Conservation (phyloP, 2,329 filamentous ascomycete genomes). For the Samsoniella hepiali region DNA sequence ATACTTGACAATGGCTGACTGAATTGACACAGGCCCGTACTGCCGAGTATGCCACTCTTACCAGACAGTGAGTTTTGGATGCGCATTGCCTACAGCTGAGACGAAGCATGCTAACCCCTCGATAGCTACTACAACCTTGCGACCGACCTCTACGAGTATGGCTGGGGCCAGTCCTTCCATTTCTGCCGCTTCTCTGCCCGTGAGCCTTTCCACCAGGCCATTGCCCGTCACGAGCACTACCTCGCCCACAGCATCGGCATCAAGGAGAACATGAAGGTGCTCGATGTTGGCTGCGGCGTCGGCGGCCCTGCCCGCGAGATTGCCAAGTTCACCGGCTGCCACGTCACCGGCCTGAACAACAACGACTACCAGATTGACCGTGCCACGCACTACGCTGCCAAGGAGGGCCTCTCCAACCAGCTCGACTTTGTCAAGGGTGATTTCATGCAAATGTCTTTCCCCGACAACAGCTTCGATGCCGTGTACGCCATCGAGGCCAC, state of each 20-base stretch:
- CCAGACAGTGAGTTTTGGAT: conserved; percentile 68
- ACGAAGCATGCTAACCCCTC: conserved; percentile 18
- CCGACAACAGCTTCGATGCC: conserved; percentile 82
- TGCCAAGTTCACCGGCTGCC: conserved; percentile 87
- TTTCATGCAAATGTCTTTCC: conserved; percentile 79
- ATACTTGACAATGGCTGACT: conserved; percentile 34
- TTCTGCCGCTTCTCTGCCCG: conserved; percentile 90
- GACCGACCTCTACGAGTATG: conserved; percentile 96
- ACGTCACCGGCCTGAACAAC: conserved; percentile 74
- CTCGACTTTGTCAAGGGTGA: conserved; percentile 89
- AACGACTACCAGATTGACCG: conserved; percentile 89
- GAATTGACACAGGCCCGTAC: conserved; percentile 55
- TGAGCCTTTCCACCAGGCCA: conserved; percentile 85
- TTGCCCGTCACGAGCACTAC: conserved; percentile 97
- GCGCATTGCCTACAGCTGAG: neutral
- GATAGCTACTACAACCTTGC: conserved; percentile 89
- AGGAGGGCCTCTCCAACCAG: conserved; percentile 77
- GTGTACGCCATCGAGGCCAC: conserved; percentile 96
- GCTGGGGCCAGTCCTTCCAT: conserved; percentile 95
- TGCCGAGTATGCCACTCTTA: conserved; percentile 88
- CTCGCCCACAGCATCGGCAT: conserved; percentile 86
- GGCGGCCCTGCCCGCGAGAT: conserved; percentile 95
- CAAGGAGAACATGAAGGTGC: conserved; percentile 79
- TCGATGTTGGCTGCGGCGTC: conserved; percentile 96
- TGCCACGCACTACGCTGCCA: conserved; percentile 78